phyloP scores from a whole-genome alignment of 495 filamentous ascomycete genomes.

The Bacidia rubella region DNA sequence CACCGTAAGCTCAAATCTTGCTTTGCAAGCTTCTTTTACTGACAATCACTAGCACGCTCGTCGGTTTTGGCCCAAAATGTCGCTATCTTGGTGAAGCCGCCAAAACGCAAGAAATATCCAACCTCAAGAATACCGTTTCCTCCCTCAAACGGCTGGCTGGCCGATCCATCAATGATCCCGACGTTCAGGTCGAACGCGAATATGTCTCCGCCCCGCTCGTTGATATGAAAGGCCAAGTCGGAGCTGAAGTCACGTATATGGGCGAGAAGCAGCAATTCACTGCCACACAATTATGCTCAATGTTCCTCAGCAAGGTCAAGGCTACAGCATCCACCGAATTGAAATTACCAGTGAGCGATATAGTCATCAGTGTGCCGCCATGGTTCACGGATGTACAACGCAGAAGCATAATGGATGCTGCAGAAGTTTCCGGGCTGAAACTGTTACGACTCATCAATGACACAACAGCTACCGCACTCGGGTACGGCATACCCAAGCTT shows the following conservation, averaged over 20 bases:
- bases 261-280: conserved; percentile 91
- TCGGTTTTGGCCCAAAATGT: conserved; percentile 86
- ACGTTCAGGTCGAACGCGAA: conserved; percentile 81
- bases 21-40: conserved; percentile 7
- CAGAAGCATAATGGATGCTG: conserved; percentile 75
- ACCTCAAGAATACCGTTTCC: conserved; percentile 95
- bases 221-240: conserved; percentile 85
- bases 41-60: conserved; percentile 57
- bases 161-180: conserved; percentile 73
- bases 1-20: conserved; percentile 58
- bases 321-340: conserved; percentile 75
- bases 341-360: conserved; percentile 83
- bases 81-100: conserved; percentile 88
- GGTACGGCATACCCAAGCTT: conserved; percentile 93
- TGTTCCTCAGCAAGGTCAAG: conserved; percentile 92
- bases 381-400: conserved; percentile 98
- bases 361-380: conserved; percentile 85
- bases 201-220: conserved; percentile 79
- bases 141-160: conserved; percentile 87
- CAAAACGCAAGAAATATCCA: conserved; percentile 98
- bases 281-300: conserved; percentile 79
- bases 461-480: conserved; percentile 89
- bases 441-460: conserved; percentile 92
- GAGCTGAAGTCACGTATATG: conserved; percentile 86
- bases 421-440: conserved; percentile 90